Evolutionary conservation across 2,329 filamentous ascomycete genomes (phyloP), one percentile per base, ranked within the genome.

Genomic region (Coniochaeta sp.): DNA sequence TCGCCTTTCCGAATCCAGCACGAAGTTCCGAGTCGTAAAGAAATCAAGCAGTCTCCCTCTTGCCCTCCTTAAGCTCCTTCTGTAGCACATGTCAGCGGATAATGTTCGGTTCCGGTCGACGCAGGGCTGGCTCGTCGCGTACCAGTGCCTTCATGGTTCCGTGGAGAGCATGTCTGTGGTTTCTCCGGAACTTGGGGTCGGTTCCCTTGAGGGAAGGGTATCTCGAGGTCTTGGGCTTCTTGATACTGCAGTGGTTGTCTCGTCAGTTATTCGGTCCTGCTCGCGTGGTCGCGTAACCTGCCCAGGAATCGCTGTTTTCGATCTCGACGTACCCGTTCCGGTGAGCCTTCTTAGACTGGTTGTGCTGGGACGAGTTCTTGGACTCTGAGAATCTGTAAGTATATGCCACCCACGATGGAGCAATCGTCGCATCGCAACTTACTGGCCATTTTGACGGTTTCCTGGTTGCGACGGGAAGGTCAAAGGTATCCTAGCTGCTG

Each of bases 291-390:
- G 12, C 40, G n/a, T n/a, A 22, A 56, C 40, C 30, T 16, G 19
- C 19, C n/a, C n/a, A 10, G 22, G 42, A 54, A 47, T 28, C 50
- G 17, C 47, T 52, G 14, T 58, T 58, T 44, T 55, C 64, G 55
- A 66, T 55, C 50, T 61, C 22, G 62, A 83, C 89, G 73, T 89
- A 97, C 93, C 95, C 95, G 86, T 99, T 99, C 78, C 89, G 89
- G 89, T 99, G 95, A 83, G 92, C 93, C 90, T 99, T 99, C 85
- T 90, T 90, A 79, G 86, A 87, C 88, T 95, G 90, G 84, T 97
- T 97, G 85, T 97, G 92, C 87, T 98, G 93, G 75, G 93, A 97
- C 83, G 91, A 96, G 89, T 98, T 98, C 92, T 98, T 98, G 75
- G 95, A 98, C 87, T 98, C 93, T 97, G 77, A 61, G 62, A 50